A percentile compares a stretch with the other conserved stretches of the same genome.
Conservation (phyloP, 2,329 filamentous ascomycete genomes). For the Ophiostoma perfectum region DNA sequence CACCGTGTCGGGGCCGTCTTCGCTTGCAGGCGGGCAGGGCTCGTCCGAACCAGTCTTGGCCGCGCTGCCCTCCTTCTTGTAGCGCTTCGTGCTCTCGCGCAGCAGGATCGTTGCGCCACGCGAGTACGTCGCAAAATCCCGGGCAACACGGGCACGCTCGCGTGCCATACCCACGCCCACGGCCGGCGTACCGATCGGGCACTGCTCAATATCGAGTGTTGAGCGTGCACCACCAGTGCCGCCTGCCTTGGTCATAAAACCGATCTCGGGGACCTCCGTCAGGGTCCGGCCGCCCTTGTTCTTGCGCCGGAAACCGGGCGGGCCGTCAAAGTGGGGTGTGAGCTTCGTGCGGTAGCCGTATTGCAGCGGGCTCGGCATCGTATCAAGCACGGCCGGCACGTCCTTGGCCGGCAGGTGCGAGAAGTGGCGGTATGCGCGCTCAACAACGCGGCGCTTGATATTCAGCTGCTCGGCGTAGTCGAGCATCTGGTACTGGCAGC, state of each 20-base stretch:
- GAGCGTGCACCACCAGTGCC: constrained; percentile 51
- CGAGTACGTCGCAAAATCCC: constrained; percentile 65
- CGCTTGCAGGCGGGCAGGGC: constrained; percentile 17
- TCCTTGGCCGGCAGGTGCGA: constrained; percentile 71
- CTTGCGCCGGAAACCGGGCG: constrained; percentile 49
- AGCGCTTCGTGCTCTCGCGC: constrained; percentile 73
- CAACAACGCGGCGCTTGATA: constrained; percentile 79
- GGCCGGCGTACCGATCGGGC: constrained; percentile 85
- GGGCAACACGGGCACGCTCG: constrained; percentile 70
- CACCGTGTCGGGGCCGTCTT: constrained; percentile 39
- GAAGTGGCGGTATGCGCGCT: constrained; percentile 89
- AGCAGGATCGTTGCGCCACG: constrained; percentile 83
- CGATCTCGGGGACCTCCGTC: constrained; percentile 67
- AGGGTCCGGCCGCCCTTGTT: constrained; percentile 44
- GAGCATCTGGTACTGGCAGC: constrained; percentile 97
- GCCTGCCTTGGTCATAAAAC: constrained; percentile 73
- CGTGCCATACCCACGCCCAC: constrained; percentile 72
- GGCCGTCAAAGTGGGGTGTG: constrained; percentile 89
- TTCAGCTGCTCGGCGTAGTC: constrained; percentile 78
- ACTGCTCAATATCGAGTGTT: constrained; percentile 94
- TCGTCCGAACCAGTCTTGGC: neutral
- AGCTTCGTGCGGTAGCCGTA: constrained; percentile 96
- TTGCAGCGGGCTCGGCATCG: constrained; percentile 82
- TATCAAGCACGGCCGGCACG: constrained; percentile 72
- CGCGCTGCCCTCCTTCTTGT: constrained; percentile 40